phyloP scores from a whole-genome alignment of 1,139 yeast species.

The Maudiozyma humilis region DNA sequence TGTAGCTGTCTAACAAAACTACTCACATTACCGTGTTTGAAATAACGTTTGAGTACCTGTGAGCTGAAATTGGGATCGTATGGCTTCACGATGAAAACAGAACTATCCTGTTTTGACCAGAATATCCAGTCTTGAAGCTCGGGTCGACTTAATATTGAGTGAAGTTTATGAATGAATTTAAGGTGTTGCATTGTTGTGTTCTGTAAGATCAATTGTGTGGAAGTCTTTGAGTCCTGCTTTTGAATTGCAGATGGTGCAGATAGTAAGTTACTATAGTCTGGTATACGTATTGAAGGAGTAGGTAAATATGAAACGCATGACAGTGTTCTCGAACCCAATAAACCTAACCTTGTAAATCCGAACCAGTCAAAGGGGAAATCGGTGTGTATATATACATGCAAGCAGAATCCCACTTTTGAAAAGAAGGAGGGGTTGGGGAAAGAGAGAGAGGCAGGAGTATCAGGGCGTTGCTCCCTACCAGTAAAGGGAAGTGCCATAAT shows the following conservation, averaged over 20 bases:
- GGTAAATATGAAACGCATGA: not conserved
- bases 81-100: conserved; percentile 57
- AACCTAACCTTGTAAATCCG: not conserved
- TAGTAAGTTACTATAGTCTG: not conserved
- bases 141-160: conserved; percentile 23
- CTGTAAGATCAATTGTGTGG: not conserved
- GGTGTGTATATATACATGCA: not conserved
- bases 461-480: not conserved
- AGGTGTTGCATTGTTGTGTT: conserved; percentile 7
- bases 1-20: conserved; percentile 71
- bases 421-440: not conserved
- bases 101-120: conserved; percentile 59
- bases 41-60: conserved; percentile 55
- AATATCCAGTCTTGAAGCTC: conserved; percentile 45
- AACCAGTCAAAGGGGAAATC: not conserved
- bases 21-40: conserved; percentile 75
- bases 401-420: not conserved
- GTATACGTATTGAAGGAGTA: not conserved
- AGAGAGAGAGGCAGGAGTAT: not conserved
- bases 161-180: conserved; percentile 30
- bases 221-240: not conserved
- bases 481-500: not conserved
- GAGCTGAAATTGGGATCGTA: conserved; percentile 57
- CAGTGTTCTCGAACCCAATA: not conserved
- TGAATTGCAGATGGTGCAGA: not conserved